Evolutionary conservation across 148 eudicot genomes (phyloP).

Genomic region (Silene conica): DNA sequence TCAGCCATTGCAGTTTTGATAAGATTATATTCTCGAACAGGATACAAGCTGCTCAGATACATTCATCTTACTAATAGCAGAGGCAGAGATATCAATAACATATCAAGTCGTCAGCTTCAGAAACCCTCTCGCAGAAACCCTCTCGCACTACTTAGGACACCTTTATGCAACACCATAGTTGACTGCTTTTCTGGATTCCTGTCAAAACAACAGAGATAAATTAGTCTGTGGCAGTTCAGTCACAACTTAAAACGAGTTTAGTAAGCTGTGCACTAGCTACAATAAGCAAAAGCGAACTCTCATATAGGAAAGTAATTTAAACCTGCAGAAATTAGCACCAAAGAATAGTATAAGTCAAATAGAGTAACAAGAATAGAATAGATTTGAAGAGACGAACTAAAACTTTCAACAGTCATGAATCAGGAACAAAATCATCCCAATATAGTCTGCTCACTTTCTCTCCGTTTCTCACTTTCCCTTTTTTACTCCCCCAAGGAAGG

Average conservation of each 20-base stretch:
- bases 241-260: not conserved
- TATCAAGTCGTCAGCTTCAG: not conserved
- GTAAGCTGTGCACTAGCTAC: conserved; percentile 12
- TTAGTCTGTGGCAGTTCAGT: conserved; percentile 10
- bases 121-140: conserved; percentile 4
- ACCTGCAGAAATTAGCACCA: conserved; percentile 35
- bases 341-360: conserved; percentile 31
- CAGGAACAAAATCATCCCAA: not conserved
- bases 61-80: conserved; percentile 7
- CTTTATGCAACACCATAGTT: not conserved
- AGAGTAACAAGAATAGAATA: not conserved
- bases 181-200: conserved; percentile 16
- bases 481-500: not conserved
- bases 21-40: not conserved
- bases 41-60: not conserved
- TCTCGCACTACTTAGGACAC: not conserved
- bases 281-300: conserved; percentile 26
- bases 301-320: conserved; percentile 27
- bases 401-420: not conserved
- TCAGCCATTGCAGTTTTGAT: not conserved
- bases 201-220: conserved; percentile 13
- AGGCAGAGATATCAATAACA: not conserved
- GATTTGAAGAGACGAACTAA: not conserved
- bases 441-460: not conserved
- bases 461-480: not conserved